Evolutionary conservation across 2,329 filamentous ascomycete genomes (phyloP), one percentile per base, ranked within the genome.

Genomic region (Cytospora piceicola): DNA sequence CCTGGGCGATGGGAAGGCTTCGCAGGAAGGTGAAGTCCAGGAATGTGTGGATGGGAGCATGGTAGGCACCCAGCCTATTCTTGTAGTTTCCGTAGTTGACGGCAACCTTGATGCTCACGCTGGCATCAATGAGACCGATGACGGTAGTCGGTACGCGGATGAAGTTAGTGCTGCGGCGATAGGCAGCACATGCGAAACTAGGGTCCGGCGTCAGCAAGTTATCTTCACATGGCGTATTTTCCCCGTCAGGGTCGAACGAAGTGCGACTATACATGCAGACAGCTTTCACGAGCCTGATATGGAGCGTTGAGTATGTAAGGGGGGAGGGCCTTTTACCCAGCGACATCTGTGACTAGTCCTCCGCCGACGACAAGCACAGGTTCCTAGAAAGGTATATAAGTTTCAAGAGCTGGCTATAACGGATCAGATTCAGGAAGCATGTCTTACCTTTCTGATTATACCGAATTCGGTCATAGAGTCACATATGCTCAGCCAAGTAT

Each of bases 61-160:
- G 89, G 74, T 92, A 92, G 4, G 89, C 89, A 32, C 89, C 89
- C 0, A 92, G 83, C 15, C 88, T 82, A 77, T 92, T 92, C 82
- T 92, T 92, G 81, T 91, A 90, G 75, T 88, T 86, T 74, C 88
- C 88, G 72, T 91, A 91, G 79, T 92, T 92, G 72, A 92, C 89
- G 15, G 88, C 90, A n/a, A 92, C 89, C 74, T 92, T 91, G 80
- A 92, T 92, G 42, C 86, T 90, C 59, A 92, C 90, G 22, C 88
- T 90, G 3, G 90, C 90, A 72, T 92, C 90, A 67, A 92, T 92
- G 57, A 92, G 80, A 12, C 90, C 89, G 72, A 92, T 91, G 69
- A 92, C 87, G 0, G 90, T 92, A 0, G 90, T 92, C 1, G 90
- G 90, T 11, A 92, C 84, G 57, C 89, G 87, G 73, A 92, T 90